Evolutionary conservation across 1,139 yeast genomes (phyloP), one percentile per base, ranked within the genome.

Genomic region (Blastobotrys apis): DNA sequence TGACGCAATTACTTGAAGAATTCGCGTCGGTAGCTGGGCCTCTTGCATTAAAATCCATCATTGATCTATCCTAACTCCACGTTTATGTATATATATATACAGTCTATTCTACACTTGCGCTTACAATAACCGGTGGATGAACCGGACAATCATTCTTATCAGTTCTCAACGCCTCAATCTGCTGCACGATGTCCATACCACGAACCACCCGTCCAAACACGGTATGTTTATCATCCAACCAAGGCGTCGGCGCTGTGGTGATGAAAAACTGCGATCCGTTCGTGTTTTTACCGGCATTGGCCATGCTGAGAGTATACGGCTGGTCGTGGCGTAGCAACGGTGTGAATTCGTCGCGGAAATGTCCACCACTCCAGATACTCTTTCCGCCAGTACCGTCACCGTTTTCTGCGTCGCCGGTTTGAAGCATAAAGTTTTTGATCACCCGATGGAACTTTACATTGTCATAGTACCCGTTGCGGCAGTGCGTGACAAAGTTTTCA

Each of bases 241-340:
- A 78, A 60, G 53, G 77, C 32, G 70, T 55, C 23, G 54, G 53
- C 16, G 57, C 67, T 3, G 68, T 65, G 21, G 71, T 79, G 53
- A 79, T 76, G 64, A 79, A 79, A 58, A 79, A 79, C 60, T 79
- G 84, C 19, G 81, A 75, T 2, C 84, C 83, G 56, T 79, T 79
- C 50, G 83, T 78, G 61, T 74, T 68, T 48, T 65, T 75, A 33
- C 84, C 84, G 33, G 81, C 74, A 55, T 79, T 79, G 51, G 84
- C 84, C 84, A 79, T 75, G 47, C 76, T 69, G 5, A 75, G 69
- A 52, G 66, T 60, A 44, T 66, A 74, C 1, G 77, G 74, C 45
- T 59, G 59, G 44, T 66, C 67, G 51, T 73, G 76, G 20, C 60
- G 56, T 36, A 71, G 54, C 13, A 55, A 55, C 1, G 65, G 63